Evolutionary conservation across 192 early-diverging fungal genomes (phyloP), one percentile per base, ranked within the genome.

Genomic region (Geosiphon pyriformis): DNA sequence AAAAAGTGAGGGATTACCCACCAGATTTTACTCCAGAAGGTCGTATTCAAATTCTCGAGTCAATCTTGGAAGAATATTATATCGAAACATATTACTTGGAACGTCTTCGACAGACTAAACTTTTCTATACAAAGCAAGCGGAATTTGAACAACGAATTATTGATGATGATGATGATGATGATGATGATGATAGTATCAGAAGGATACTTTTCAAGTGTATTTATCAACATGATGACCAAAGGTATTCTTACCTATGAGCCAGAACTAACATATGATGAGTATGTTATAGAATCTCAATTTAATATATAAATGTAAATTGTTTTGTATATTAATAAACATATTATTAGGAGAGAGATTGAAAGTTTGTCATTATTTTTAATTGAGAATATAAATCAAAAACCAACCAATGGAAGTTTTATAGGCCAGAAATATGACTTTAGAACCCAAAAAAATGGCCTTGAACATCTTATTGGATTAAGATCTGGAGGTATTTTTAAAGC

Each of bases 391-490:
- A 30, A 15, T 27, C 18, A 27, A 27, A 56, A 56, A 4, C 54
- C 54, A 23, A 56, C 54, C 12, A 27, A 30, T 56, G 30, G 26
- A 26, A 25, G 20, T 30, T 6, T 56, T 2, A 56, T 56, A 7
- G 26, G 54, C 7, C 27, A 56, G 30, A 56, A 56, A 56, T 56
- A 17, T 30, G 54, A 56, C 17, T 56, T 29, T 56, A 23, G 54
- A 29, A 27, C 30, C 17, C 37, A 42, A 10, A 42, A 42, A 15
- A 15, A 15, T 42, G 37, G 37, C 15, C 15, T 42, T 42, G 37
- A 42, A 42, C 15, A 42, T 42, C 7, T 42, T 10, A 42, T 42
- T 42, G 37, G 37, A 42, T 15, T 42, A 15, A 42, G 37, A 15
- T 42, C 37, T 42, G 37, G 37, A 42, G 37, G 37, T 10, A 6